Evolutionary conservation across 345 rosid genomes (phyloP).

Genomic region (Pelargonium nanum): DNA sequence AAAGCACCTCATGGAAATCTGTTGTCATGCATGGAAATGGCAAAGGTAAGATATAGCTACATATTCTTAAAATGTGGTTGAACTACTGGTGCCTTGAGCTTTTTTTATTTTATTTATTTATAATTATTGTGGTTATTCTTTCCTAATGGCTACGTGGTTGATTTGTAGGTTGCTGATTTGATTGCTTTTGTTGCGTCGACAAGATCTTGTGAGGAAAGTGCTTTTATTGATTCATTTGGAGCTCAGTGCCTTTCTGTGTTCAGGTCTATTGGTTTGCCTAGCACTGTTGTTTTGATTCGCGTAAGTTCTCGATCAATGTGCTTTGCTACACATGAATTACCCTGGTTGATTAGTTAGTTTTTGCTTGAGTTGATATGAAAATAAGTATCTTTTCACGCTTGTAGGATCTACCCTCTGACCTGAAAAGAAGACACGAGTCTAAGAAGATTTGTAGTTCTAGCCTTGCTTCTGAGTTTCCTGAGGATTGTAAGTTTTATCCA

Average conservation of each 20-base stretch:
- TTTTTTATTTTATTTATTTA: background rate
- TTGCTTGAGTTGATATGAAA: slow-evolving; percentile 8
- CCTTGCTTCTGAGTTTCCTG: slow-evolving; percentile 71
- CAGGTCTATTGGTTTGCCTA: slow-evolving; percentile 77
- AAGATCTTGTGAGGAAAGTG: slow-evolving; percentile 37
- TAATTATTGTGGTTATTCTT: background rate
- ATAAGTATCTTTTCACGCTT: slow-evolving; percentile 6
- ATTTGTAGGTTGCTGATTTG: slow-evolving; percentile 79
- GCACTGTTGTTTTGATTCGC: slow-evolving; percentile 72
- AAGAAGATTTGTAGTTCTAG: slow-evolving; percentile 60
- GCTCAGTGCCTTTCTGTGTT: slow-evolving; percentile 76
- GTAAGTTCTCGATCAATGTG: slow-evolving; percentile 37
- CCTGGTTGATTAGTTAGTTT: background rate
- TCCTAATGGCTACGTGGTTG: slow-evolving; percentile 7
- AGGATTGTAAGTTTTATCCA: slow-evolving; percentile 74
- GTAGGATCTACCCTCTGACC: slow-evolving; percentile 66
- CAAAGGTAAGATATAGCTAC: slow-evolving; percentile 43
- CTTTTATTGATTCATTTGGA: slow-evolving; percentile 71
- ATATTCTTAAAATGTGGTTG: background rate
- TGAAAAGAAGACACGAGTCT: slow-evolving; percentile 49
- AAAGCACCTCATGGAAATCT: slow-evolving; percentile 86
- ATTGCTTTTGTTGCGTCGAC: slow-evolving; percentile 89
- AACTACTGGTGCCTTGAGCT: background rate
- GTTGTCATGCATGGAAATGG: slow-evolving; percentile 79
- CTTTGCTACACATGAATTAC: slow-evolving; percentile 5